Evolutionary conservation across 116 monocot genomes (phyloP).

Genomic region (Trichopus zeylanicus): DNA sequence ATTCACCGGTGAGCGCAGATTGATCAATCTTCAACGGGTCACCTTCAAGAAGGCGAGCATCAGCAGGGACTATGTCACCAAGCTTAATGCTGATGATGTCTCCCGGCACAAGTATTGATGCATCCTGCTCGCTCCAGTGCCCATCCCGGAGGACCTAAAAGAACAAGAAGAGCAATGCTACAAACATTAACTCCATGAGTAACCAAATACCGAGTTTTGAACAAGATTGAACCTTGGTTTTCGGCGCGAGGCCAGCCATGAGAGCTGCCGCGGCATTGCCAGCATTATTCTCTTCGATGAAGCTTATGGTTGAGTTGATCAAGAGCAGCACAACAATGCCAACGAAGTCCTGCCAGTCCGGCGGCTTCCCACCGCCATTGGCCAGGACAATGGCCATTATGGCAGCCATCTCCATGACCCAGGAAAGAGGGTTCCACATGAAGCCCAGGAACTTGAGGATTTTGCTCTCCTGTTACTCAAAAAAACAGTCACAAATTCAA

Average conservation of each 20-base stretch:
- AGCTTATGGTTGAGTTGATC: constrained; percentile 77
- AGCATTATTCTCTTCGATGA: constrained; percentile 74
- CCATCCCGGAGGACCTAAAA: constrained; percentile 58
- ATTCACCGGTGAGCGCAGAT: constrained; percentile 71
- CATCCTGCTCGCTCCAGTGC: constrained; percentile 54
- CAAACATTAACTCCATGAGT: too few relatives aligned
- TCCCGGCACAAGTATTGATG: constrained; percentile 62
- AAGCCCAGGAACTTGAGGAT: constrained; percentile 67
- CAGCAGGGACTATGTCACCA: constrained; percentile 70
- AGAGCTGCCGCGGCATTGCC: constrained; percentile 69
- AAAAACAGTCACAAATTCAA: background rate
- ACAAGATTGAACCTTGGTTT: constrained; percentile 53
- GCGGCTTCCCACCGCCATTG: constrained; percentile 43
- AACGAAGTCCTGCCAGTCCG: constrained; percentile 76
- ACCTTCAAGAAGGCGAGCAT: constrained; percentile 71
- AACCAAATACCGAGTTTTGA: too few relatives aligned
- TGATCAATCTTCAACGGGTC: constrained; percentile 74
- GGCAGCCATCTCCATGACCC: constrained; percentile 78
- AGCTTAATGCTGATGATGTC: constrained; percentile 69
- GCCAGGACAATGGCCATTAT: constrained; percentile 67
- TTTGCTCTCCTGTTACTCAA: constrained; percentile 59
- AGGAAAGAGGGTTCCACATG: constrained; percentile 83
- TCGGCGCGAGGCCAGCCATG: constrained; percentile 67
- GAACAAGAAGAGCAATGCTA: too few relatives aligned
- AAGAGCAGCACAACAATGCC: constrained; percentile 61